Conservation (phyloP, 768 basidiomycete species). For the Suillus alpinus region DNA sequence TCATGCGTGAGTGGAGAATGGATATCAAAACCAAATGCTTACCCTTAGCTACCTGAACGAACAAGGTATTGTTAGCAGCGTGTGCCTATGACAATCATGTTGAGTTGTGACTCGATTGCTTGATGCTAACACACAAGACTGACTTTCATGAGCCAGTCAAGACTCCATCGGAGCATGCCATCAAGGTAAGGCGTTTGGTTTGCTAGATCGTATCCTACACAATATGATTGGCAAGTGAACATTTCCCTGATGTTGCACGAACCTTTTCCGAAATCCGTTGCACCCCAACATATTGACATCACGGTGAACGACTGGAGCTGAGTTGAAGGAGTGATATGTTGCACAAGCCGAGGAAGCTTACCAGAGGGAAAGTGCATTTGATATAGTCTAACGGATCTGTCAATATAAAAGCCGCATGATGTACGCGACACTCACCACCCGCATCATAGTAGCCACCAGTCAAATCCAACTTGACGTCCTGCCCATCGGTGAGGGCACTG, state of each 20-base stretch:
- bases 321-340: background rate
- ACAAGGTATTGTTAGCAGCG: constrained; percentile 66
- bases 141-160: constrained; percentile 91
- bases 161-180: constrained; percentile 84
- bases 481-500: constrained; percentile 74
- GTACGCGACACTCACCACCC: constrained; percentile 55
- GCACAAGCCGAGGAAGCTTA: constrained; percentile 28
- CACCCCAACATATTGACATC: constrained; percentile 90
- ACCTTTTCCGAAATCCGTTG: constrained; percentile 80
- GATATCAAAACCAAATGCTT: constrained; percentile 18
- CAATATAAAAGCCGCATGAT: background rate
- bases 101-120: background rate
- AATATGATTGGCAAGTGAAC: background rate
- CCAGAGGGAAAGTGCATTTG: constrained; percentile 84
- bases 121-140: constrained; percentile 9
- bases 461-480: constrained; percentile 70
- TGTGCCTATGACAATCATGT: constrained; percentile 58
- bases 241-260: constrained; percentile 3
- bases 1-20: constrained; percentile 7
- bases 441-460: constrained; percentile 92
- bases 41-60: constrained; percentile 74
- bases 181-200: constrained; percentile 93
- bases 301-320: constrained; percentile 65
- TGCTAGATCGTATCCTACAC: constrained; percentile 72
- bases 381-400: constrained; percentile 62